Conservation (phyloP, 2,329 filamentous ascomycete genomes). For the Emericellopsis cladophorae region DNA sequence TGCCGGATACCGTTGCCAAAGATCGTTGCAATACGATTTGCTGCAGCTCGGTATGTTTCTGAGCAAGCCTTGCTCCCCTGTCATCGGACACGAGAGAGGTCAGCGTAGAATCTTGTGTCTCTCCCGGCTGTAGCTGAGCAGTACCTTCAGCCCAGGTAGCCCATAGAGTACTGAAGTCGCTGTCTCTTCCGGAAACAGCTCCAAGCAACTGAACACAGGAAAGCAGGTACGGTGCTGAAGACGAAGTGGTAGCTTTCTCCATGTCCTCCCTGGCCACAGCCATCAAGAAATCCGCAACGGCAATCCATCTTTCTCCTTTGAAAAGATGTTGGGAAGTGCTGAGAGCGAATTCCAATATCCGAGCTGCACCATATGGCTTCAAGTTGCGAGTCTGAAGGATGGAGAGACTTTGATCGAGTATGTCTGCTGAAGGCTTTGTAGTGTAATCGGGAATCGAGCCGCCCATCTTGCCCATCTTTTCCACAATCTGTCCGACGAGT, state of each 20-base stretch:
- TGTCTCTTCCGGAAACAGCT: slow-evolving; percentile 16
- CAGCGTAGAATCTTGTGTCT: slow-evolving; percentile 18
- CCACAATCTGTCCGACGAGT: slow-evolving; percentile 34
- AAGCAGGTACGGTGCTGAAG: slow-evolving; percentile 55
- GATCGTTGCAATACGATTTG: slow-evolving; percentile 27
- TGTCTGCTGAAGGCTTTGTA: slow-evolving; percentile 12
- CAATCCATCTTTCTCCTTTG: slow-evolving; percentile 11
- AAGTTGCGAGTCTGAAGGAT: slow-evolving; percentile 37
- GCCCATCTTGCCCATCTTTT: slow-evolving; percentile 10
- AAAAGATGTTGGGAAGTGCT: slow-evolving; percentile 29
- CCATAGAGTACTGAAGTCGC: slow-evolving; percentile 23
- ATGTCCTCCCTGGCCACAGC: slow-evolving; percentile 42
- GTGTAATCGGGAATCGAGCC: slow-evolving; percentile 15
- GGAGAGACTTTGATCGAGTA: slow-evolving; percentile 21
- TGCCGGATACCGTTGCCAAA: slow-evolving; percentile 21
- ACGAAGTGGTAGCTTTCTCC: slow-evolving; percentile 47
- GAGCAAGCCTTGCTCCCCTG: slow-evolving; percentile 23
- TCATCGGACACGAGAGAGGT: slow-evolving; percentile 33
- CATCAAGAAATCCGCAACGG: slow-evolving; percentile 29
- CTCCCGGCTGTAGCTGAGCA: slow-evolving; percentile 16
- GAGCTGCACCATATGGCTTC: slow-evolving; percentile 43
- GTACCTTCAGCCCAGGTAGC: slow-evolving; percentile 26
- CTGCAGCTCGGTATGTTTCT: slow-evolving; percentile 29
- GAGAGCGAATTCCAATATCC: slow-evolving; percentile 25
- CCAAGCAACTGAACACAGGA: slow-evolving; percentile 49